Conservation (phyloP, 331 rosid species). For the Malus hybrid region DNA sequence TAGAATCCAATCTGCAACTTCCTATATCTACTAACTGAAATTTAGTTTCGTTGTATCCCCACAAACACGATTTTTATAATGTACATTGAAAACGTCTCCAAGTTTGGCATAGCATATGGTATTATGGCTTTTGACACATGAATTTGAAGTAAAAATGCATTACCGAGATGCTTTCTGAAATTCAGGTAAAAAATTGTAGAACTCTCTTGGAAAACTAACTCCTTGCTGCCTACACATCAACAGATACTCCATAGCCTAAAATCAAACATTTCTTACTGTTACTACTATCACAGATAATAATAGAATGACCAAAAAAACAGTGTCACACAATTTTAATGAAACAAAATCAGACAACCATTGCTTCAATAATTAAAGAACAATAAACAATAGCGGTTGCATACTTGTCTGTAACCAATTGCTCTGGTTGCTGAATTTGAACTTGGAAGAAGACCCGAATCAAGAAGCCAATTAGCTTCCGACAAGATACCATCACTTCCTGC, state of each 20-base stretch:
- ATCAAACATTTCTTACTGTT: conserved; percentile 15
- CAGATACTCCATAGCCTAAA: conserved; percentile 86
- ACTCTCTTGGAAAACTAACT: conserved; percentile 63
- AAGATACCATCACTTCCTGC: conserved; percentile 68
- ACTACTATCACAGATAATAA: not conserved
- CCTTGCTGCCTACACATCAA: conserved; percentile 56
- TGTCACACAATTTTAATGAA: not conserved
- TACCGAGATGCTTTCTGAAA: conserved; percentile 92
- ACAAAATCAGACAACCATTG: not conserved
- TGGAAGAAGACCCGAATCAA: conserved; percentile 82
- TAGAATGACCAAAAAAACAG: not conserved
- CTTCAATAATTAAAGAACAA: conserved; percentile 7
- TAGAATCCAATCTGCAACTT: not conserved
- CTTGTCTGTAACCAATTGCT: conserved; percentile 93
- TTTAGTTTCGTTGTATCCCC: not conserved
- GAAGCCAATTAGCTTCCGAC: conserved; percentile 83
- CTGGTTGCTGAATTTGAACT: conserved; percentile 77
- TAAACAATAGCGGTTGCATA: conserved; percentile 21
- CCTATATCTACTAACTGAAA: not conserved
- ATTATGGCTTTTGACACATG: not conserved
- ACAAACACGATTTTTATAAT: not conserved
- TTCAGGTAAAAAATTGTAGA: conserved; percentile 54
- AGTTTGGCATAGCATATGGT: not conserved
- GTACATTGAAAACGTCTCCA: not conserved
- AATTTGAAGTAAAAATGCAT: not conserved